Percentiles rank a stretch among this genome's conserved stretches.
Conservation (phyloP, 1,284 basidiomycete species). For the Wolfiporia cocos region DNA sequence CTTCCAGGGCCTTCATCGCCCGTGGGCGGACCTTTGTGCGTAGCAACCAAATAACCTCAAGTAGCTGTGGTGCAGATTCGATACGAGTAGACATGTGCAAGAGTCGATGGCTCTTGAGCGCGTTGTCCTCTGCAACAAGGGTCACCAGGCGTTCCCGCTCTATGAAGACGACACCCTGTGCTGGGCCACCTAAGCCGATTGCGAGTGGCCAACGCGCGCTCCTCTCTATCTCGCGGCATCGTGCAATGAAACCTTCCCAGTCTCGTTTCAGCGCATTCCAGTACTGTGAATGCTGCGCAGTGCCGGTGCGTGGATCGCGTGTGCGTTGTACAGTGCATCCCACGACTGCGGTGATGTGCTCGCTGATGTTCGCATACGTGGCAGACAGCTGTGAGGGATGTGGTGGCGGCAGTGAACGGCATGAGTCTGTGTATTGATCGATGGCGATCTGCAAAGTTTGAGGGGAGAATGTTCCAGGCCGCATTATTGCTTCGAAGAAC, state of each 20-base stretch:
- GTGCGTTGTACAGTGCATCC: slow-evolving; percentile 77
- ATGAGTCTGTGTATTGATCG: slow-evolving; percentile 72
- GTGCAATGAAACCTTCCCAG: slow-evolving; percentile 90
- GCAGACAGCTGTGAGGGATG: slow-evolving; percentile 48
- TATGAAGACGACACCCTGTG: slow-evolving; percentile 54
- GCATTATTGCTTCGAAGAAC: slow-evolving; percentile 78
- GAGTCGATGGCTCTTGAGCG: slow-evolving; percentile 50
- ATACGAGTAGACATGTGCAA: slow-evolving; percentile 30
- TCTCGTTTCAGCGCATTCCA: slow-evolving; percentile 83
- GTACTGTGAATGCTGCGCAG: slow-evolving; percentile 71
- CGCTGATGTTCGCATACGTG: slow-evolving; percentile 62
- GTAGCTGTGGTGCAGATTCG: slow-evolving; percentile 45
- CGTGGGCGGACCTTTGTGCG: slow-evolving; percentile 51
- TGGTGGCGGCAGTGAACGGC: slow-evolving; percentile 58
- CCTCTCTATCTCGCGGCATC: slow-evolving; percentile 82
- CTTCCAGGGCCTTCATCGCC: slow-evolving; percentile 50
- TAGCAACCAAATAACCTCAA: slow-evolving; percentile 56
- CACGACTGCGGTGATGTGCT: slow-evolving; percentile 79
- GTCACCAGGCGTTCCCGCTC: slow-evolving; percentile 74
- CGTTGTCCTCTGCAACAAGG: slow-evolving; percentile 60
- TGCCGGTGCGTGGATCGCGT: slow-evolving; percentile 74
- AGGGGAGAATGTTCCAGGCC: slow-evolving; percentile 83
- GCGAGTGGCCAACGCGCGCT: slow-evolving; percentile 80
- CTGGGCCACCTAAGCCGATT: slow-evolving; percentile 46
- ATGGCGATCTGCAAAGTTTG: slow-evolving; percentile 77